A percentile compares a stretch with the other conserved stretches of the same genome.
These are phyloP conservation scores for Metschnikowia picachoensis DNA, from an alignment of 805 yeast genomes.

Conservation along the genomic window DNA sequence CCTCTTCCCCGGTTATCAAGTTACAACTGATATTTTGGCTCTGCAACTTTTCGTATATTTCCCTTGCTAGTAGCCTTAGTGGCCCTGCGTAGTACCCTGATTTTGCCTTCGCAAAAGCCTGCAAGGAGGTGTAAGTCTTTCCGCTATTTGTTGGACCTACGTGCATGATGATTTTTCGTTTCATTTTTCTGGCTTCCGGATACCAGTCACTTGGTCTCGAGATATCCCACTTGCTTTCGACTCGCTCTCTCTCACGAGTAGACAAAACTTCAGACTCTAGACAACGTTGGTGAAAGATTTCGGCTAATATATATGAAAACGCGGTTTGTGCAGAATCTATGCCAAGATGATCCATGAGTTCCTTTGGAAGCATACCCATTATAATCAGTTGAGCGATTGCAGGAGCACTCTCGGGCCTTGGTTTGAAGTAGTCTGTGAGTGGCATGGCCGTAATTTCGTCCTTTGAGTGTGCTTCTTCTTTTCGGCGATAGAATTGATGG, in stretches of 20 bases:
- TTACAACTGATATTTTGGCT: slow-evolving; percentile 68
- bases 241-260: slow-evolving; percentile 1
- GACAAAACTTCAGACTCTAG: slow-evolving; percentile 5
- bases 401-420: slow-evolving; percentile 9
- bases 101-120: slow-evolving; percentile 57
- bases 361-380: slow-evolving; percentile 19
- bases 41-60: slow-evolving; percentile 79
- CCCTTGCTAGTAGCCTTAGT: slow-evolving; percentile 82
- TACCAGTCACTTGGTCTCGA: slow-evolving; percentile 56
- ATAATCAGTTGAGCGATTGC: slow-evolving; percentile 20
- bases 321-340: slow-evolving; percentile 11
- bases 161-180: slow-evolving; percentile 81
- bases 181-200: slow-evolving; percentile 78
- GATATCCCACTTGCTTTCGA: slow-evolving; percentile 16
- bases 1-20: slow-evolving; percentile 93
- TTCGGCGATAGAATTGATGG: neutral
- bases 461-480: neutral
- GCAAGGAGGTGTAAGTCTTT: slow-evolving; percentile 80
- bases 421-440: slow-evolving; percentile 6
- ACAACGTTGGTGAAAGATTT: slow-evolving; percentile 8
- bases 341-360: slow-evolving; percentile 17
- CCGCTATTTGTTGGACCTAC: slow-evolving; percentile 98
- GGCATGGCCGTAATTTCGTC: neutral
- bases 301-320: slow-evolving; percentile 4
- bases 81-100: slow-evolving; percentile 96